Conservation (phyloP, 2,329 filamentous ascomycete species). For the Alternaria triticimaculans region DNA sequence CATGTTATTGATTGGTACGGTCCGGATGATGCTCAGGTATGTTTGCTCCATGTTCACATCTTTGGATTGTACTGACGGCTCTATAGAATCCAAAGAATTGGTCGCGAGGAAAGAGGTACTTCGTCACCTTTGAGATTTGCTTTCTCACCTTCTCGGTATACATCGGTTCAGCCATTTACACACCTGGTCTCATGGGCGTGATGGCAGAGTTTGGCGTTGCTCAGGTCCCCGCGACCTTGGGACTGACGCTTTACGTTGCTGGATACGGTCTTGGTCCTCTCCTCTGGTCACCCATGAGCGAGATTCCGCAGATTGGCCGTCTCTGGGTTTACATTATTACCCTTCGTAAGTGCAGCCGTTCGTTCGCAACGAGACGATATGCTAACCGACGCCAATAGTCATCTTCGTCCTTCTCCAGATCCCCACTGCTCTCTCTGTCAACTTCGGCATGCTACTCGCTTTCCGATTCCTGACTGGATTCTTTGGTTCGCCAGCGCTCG, state of each 20-base stretch:
- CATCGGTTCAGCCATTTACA: slow-evolving; percentile 61
- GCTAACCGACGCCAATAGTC: slow-evolving; percentile 22
- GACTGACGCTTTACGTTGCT: slow-evolving; percentile 47
- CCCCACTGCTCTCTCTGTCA: slow-evolving; percentile 53
- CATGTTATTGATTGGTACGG: slow-evolving; percentile 61
- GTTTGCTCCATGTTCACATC: background rate
- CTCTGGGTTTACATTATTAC: slow-evolving; percentile 43
- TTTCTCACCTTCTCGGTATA: slow-evolving; percentile 61
- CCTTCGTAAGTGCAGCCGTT: slow-evolving; percentile 12
- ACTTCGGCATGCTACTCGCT: slow-evolving; percentile 59
- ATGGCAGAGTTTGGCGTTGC: slow-evolving; percentile 60
- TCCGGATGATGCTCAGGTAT: slow-evolving; percentile 52
- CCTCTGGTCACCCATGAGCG: slow-evolving; percentile 53
- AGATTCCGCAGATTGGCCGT: slow-evolving; percentile 57
- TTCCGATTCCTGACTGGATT: slow-evolving; percentile 60
- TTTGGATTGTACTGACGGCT: background rate
- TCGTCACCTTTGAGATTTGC: slow-evolving; percentile 56
- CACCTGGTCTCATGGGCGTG: slow-evolving; percentile 52
- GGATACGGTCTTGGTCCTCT: slow-evolving; percentile 45
- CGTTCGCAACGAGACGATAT: fast-evolving
- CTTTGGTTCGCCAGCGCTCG: slow-evolving; percentile 54
- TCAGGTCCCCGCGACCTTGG: slow-evolving; percentile 54
- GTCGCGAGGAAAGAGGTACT: slow-evolving; percentile 52
- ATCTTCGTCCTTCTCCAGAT: slow-evolving; percentile 59
- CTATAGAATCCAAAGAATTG: slow-evolving; percentile 57